Evolutionary conservation across 176 grass and related monocot species (phyloP).

Genomic region (Typha latifolia): DNA sequence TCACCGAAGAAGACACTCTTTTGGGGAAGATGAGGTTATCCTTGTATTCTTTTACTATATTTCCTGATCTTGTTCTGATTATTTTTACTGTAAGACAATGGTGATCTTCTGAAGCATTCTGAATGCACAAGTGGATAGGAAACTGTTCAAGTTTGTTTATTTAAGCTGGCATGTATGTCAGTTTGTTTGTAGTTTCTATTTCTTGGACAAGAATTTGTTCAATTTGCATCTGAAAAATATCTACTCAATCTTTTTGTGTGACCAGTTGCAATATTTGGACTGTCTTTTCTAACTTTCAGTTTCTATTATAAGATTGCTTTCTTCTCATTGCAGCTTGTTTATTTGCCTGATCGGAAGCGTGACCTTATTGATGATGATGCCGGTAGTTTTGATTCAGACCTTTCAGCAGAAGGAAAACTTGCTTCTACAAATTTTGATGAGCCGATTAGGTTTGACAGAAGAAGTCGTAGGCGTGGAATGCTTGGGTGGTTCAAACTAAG

Average conservation of each 20-base stretch:
- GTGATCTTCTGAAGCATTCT: neutral
- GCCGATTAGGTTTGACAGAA: constrained; percentile 56
- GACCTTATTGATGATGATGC: constrained; percentile 68
- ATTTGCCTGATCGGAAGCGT: constrained; percentile 85
- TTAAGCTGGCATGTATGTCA: neutral
- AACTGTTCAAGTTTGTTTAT: neutral
- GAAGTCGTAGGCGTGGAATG: constrained; percentile 82
- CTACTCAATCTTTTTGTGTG: neutral
- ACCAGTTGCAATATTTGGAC: neutral
- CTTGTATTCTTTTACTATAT: constrained; percentile 12
- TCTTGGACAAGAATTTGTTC: neutral
- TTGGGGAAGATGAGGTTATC: constrained; percentile 92
- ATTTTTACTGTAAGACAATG: neutral
- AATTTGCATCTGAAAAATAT: neutral
- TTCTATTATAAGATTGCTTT: neutral
- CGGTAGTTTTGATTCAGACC: constrained; percentile 75
- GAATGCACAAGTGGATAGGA: neutral
- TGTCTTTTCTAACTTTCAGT: neutral
- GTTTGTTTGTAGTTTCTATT: neutral
- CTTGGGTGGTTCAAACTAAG: constrained; percentile 95
- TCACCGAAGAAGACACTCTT: constrained; percentile 69
- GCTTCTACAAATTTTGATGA: constrained; percentile 52
- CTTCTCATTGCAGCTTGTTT: constrained; percentile 69
- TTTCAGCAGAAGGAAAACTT: constrained; percentile 66
- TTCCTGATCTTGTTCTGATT: constrained; percentile 9